Base-by-base conservation (phyloP, 306 rosid species). In the Vigna reflexopilosa region DNA sequence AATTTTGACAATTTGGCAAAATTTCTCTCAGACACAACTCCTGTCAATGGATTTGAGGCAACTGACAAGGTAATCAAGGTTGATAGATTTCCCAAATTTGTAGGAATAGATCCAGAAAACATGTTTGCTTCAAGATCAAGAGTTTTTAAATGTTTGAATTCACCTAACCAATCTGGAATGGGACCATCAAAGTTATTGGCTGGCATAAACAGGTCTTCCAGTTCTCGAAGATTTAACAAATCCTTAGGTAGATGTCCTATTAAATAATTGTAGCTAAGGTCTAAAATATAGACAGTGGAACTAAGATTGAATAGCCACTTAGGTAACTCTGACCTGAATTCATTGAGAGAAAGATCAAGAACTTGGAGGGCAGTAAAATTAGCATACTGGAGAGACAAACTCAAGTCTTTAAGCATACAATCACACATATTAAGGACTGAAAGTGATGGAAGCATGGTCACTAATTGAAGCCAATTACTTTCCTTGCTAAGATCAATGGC, bases 61-160 rank as follows among this genome's bases (percentile, higher is more conserved):
- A 22, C 32, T 4, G 0, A 3, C 32, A 55, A 55, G 7, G 0
- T 3, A 20, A 10, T 55, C 10, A 55, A 55, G 32, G 62, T 9
- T 20, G 62, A 55, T 9, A 55, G 13, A 3, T 67, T 67, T 22
- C 56, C 73, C 73, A 67, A 45, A 67, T 22, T 67, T 24, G 11
- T 5, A 7, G 73, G 73, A 45, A 67, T 22, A 20, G 13, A 19
- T 22, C 73, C 40, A 1, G 56, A 67, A 67, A 45, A 47, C 0
- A 0, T 20, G 20, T 67, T 67, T 6, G 0, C 0, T 12, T 0
- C 6, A 44, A 67, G n/a, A 22, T 0, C 0, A 67, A 67, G 73
- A 4, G 0, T 0, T 8, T 67, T 8, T 2, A 67, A 11, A 24
- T 36, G 24, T 64, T 64, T 14, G 16, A 64, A 2, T 0, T 36